A percentile compares a stretch with the other conserved stretches of the same genome.
These are phyloP conservation scores for Crotalaria pallida DNA, from an alignment of 306 rosid species.

Conservation along the genomic window DNA sequence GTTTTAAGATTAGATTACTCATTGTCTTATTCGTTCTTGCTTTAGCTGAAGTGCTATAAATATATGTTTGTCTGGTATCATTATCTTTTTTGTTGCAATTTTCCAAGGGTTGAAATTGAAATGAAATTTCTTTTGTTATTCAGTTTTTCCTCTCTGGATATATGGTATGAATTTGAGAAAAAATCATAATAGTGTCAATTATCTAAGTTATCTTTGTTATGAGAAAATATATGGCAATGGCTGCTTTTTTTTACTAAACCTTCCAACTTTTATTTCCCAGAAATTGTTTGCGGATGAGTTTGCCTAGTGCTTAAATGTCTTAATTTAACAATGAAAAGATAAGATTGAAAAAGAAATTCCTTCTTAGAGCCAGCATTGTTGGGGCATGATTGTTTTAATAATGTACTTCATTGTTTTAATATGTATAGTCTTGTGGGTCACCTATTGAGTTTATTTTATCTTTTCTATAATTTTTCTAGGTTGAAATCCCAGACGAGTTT, in stretches of 20 bases:
- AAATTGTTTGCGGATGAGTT: not conserved
- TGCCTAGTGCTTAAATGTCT: not conserved
- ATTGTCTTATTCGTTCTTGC: not conserved
- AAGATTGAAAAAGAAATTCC: not conserved
- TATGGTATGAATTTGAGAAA: not conserved
- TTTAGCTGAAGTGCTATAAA: not conserved
- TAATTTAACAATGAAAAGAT: not conserved
- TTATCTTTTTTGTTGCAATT: not conserved
- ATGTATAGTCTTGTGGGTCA: not conserved
- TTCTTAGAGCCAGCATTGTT: too few relatives aligned
- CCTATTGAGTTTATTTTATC: not conserved
- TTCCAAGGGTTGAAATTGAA: not conserved
- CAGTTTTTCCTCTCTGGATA: not conserved
- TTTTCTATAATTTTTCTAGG: constrained; percentile 27
- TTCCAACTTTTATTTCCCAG: not conserved
- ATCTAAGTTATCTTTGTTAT: not conserved
- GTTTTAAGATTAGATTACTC: not conserved
- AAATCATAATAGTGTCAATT: not conserved
- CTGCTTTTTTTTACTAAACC: not conserved
- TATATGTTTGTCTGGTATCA: not conserved
- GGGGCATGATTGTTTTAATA: not conserved
- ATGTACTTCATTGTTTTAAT: too few relatives aligned
- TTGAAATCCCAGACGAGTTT: constrained; percentile 38
- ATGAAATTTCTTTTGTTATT: too few relatives aligned
- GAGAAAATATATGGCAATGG: not conserved